phyloP scores from a whole-genome alignment of 176 grass and related monocot species.

The Thinopyrum elongatum region DNA sequence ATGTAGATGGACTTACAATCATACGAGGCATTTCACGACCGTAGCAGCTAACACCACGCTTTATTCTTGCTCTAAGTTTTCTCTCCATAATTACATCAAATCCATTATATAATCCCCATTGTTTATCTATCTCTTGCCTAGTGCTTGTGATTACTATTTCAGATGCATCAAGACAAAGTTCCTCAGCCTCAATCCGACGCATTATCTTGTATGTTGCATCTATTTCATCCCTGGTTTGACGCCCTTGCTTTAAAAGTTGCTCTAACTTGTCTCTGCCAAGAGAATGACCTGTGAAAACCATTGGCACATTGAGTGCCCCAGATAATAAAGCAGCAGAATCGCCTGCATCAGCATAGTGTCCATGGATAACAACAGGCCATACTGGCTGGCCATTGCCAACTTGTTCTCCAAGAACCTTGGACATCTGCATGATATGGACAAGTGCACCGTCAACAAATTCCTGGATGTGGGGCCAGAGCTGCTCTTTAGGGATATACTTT shows the following conservation, averaged over 20 bases:
- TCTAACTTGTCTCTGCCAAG: conserved; percentile 88
- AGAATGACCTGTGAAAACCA: conserved; percentile 90
- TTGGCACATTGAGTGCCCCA: conserved; percentile 83
- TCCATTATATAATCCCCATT: conserved; percentile 87
- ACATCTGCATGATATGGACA: conserved; percentile 70
- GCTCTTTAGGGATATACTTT: conserved; percentile 76
- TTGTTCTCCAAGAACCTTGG: conserved; percentile 80
- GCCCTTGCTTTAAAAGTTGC: conserved; percentile 81
- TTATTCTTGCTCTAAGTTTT: conserved; percentile 61
- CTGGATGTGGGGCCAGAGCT: conserved; percentile 79
- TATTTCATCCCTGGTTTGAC: conserved; percentile 75
- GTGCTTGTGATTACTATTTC: conserved; percentile 90
- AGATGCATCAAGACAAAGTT: conserved; percentile 76
- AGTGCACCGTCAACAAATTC: conserved; percentile 94
- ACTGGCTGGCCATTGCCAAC: conserved; percentile 58
- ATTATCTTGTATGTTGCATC: conserved; percentile 84
- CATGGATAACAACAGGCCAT: conserved; percentile 84
- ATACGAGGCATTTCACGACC: conserved; percentile 78
- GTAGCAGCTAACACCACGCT: conserved; percentile 59
- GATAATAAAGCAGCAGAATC: conserved; percentile 80
- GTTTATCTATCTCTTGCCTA: conserved; percentile 80
- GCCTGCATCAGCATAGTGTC: conserved; percentile 91
- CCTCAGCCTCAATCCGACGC: conserved; percentile 82
- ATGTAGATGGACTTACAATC: conserved; percentile 58
- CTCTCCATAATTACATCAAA: conserved; percentile 70